phyloP scores from a whole-genome alignment of 306 rosid genomes.

The Luffa aegyptiaca region DNA sequence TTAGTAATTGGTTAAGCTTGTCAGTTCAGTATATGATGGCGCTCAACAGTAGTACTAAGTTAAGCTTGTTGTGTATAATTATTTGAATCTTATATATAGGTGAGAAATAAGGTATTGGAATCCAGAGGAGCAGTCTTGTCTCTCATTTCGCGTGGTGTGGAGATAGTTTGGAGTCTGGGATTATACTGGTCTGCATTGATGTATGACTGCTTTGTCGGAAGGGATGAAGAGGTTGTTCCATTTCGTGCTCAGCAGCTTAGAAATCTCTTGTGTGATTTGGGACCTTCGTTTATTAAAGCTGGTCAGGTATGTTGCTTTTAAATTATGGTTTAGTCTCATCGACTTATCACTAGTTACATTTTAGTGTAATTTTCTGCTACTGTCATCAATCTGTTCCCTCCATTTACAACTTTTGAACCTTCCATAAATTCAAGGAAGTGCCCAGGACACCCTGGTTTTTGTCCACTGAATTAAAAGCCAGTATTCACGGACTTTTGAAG shows the following conservation, averaged over 20 bases:
- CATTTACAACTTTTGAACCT: neutral
- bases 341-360: neutral
- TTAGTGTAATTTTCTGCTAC: neutral
- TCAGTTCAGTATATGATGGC: neutral
- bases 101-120: conserved; percentile 70
- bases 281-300: conserved; percentile 94
- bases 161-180: conserved; percentile 92
- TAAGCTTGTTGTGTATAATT: neutral
- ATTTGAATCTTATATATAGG: conserved; percentile 27
- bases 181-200: conserved; percentile 72
- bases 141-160: conserved; percentile 69
- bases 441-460: neutral
- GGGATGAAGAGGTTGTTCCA: conserved; percentile 98
- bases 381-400: neutral
- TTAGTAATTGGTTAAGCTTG: neutral
- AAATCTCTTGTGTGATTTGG: conserved; percentile 82
- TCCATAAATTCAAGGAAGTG: neutral
- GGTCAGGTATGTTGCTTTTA: conserved; percentile 58
- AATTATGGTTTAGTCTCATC: conserved; percentile 5
- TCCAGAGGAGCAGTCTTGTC: conserved; percentile 80
- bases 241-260: conserved; percentile 96
- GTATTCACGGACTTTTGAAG: neutral
- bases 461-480: neutral
- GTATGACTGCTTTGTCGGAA: conserved; percentile 84
- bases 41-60: neutral